Conservation (phyloP, 1,284 basidiomycete species). For the Rhodotorula glutinis region DNA sequence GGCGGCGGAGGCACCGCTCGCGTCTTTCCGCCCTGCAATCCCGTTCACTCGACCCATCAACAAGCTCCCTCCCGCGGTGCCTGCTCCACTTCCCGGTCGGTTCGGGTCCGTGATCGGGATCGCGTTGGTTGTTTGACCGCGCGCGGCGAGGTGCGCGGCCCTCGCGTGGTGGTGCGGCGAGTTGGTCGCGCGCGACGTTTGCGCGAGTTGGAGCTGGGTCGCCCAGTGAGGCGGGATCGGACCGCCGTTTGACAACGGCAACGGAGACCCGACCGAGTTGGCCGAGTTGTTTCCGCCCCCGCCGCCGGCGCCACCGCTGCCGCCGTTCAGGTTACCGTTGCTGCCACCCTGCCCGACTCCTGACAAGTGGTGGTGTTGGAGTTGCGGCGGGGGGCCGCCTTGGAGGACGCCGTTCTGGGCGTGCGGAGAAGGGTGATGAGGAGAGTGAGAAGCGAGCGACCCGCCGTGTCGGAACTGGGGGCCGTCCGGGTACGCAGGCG, state of each 20-base stretch:
- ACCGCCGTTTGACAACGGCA: conserved; percentile 9
- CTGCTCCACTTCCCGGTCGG: conserved; percentile 30
- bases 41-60: neutral
- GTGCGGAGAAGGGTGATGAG: conserved; percentile 23
- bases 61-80: conserved; percentile 17
- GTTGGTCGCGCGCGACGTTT: conserved; percentile 52
- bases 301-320: conserved; percentile 24
- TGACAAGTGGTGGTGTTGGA: conserved; percentile 24
- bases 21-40: conserved; percentile 47
- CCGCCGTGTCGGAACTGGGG: conserved; percentile 22
- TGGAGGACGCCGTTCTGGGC: conserved; percentile 15
- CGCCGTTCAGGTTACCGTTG: conserved; percentile 13
- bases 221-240: conserved; percentile 43
- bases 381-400: neutral
- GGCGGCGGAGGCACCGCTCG: neutral
- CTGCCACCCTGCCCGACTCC: neutral
- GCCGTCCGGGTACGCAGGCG: conserved; percentile 38
- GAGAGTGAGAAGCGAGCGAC: conserved; percentile 25
- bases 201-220: conserved; percentile 45
- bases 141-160: conserved; percentile 56
- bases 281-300: neutral
- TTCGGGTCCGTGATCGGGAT: conserved; percentile 53
- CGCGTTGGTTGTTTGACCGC: conserved; percentile 52
- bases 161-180: conserved; percentile 58
- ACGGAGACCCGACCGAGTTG: conserved; percentile 1